A percentile compares a stretch with the other conserved stretches of the same genome.
Conservation (phyloP, 148 eudicot species). For the Silene latifolia region DNA sequence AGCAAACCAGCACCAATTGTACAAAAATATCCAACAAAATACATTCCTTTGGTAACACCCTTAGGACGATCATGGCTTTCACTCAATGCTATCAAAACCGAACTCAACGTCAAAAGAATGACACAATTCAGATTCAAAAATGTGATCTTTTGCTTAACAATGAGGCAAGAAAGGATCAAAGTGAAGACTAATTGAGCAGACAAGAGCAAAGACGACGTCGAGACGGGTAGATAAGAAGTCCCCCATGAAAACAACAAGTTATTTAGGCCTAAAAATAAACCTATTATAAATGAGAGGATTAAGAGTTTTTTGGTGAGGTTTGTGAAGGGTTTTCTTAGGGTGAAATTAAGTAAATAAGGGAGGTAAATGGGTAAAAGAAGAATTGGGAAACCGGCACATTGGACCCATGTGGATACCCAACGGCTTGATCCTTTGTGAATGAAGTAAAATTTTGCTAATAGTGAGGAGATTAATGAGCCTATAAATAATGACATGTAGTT, state of each 20-base stretch:
- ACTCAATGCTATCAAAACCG: constrained; percentile 46
- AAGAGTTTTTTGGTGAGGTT: constrained; percentile 27
- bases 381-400: constrained; percentile 67
- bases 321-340: constrained; percentile 49
- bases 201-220: constrained; percentile 57
- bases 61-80: constrained; percentile 44
- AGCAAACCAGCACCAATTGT: constrained; percentile 62
- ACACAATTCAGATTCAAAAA: constrained; percentile 74
- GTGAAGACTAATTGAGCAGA: constrained; percentile 65
- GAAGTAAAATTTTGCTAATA: constrained; percentile 65
- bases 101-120: constrained; percentile 52
- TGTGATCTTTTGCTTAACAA: constrained; percentile 54
- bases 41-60: constrained; percentile 40
- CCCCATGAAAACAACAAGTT: constrained; percentile 79
- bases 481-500: constrained; percentile 46
- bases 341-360: constrained; percentile 35
- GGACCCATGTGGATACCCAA: constrained; percentile 81
- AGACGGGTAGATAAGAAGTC: constrained; percentile 67
- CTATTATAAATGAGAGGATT: constrained; percentile 27
- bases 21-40: constrained; percentile 56
- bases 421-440: constrained; percentile 67
- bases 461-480: constrained; percentile 56
- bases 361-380: constrained; percentile 43
- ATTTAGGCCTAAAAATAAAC: constrained; percentile 45
- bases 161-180: constrained; percentile 49